These are phyloP conservation scores for Pleurotus tuber-regium DNA, from an alignment of 768 basidiomycete species.

Conservation along the genomic window DNA sequence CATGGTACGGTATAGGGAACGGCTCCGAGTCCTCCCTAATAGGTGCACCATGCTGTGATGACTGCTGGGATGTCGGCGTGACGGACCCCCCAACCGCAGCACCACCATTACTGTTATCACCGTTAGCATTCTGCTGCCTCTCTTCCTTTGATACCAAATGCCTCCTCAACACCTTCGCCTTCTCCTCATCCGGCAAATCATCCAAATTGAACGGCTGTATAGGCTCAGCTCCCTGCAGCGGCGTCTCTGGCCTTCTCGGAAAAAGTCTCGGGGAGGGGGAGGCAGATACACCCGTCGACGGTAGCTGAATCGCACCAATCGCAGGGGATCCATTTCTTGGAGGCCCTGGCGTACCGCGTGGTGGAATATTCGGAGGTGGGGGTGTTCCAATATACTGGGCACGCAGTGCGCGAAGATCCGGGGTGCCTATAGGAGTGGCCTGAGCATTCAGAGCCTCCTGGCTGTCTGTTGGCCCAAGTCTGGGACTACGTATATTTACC, in stretches of 20 bases:
- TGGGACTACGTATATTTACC: slow-evolving; percentile 42
- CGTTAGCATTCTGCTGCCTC: slow-evolving; percentile 35
- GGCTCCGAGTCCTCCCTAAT: slow-evolving; percentile 60
- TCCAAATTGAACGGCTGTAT: slow-evolving; percentile 45
- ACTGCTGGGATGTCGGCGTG: not conserved
- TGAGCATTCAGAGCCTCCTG: slow-evolving; percentile 24
- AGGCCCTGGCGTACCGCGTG: slow-evolving; percentile 27
- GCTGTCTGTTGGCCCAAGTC: slow-evolving; percentile 18
- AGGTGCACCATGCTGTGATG: slow-evolving; percentile 20
- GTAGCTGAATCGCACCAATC: slow-evolving; percentile 16
- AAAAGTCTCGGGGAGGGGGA: slow-evolving; percentile 13
- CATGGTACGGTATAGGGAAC: slow-evolving; percentile 88
- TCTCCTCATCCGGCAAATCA: slow-evolving; percentile 76
- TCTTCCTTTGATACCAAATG: slow-evolving; percentile 81
- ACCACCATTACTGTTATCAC: not conserved
- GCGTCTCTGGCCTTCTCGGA: slow-evolving; percentile 25
- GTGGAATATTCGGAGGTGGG: slow-evolving; percentile 56
- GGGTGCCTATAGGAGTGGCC: slow-evolving; percentile 51
- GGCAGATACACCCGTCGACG: slow-evolving; percentile 12
- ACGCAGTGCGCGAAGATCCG: slow-evolving; percentile 62
- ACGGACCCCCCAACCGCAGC: slow-evolving; percentile 1
- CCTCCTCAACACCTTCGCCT: slow-evolving; percentile 72
- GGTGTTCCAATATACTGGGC: slow-evolving; percentile 60
- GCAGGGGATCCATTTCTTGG: slow-evolving; percentile 16
- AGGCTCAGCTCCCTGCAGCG: slow-evolving; percentile 26